phyloP scores from a whole-genome alignment of 352 stramenopile genomes.

The Plasmopara muralis region DNA sequence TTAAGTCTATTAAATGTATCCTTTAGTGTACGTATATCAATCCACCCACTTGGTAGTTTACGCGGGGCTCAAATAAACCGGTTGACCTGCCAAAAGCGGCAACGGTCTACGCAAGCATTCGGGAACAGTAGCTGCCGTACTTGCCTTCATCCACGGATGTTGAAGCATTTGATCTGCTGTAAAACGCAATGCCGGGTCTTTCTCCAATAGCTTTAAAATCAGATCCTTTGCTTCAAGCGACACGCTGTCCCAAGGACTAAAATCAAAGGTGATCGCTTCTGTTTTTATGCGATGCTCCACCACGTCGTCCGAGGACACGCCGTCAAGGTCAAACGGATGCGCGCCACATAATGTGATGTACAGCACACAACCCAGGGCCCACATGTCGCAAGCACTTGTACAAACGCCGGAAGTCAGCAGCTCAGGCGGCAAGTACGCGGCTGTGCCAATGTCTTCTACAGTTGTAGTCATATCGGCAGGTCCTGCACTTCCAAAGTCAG shows the following conservation, averaged over 20 bases:
- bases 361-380: slow-evolving; percentile 87
- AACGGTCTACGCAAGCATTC: slow-evolving; percentile 8
- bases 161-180: slow-evolving; percentile 87
- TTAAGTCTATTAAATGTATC: slow-evolving; percentile 10
- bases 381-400: slow-evolving; percentile 70
- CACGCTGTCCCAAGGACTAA: slow-evolving; percentile 55
- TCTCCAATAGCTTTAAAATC: slow-evolving; percentile 78
- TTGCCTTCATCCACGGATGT: slow-evolving; percentile 84
- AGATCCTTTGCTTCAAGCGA: slow-evolving; percentile 88
- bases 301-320: slow-evolving; percentile 70
- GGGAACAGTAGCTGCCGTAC: slow-evolving; percentile 7
- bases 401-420: slow-evolving; percentile 43
- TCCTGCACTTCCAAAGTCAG: slow-evolving; percentile 74
- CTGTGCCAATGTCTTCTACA: slow-evolving; percentile 65
- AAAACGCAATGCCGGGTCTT: slow-evolving; percentile 76
- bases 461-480: slow-evolving; percentile 27
- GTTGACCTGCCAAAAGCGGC: slow-evolving; percentile 20
- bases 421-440: slow-evolving; percentile 64
- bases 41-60: slow-evolving; percentile 1
- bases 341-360: slow-evolving; percentile 91
- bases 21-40: too few species aligned
- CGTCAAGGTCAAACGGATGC: slow-evolving; percentile 90
- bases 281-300: slow-evolving; percentile 77
- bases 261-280: slow-evolving; percentile 44
- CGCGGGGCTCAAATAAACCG: slow-evolving; percentile 18